Conservation (phyloP, 345 rosid species). For the Pistacia atlantica region DNA sequence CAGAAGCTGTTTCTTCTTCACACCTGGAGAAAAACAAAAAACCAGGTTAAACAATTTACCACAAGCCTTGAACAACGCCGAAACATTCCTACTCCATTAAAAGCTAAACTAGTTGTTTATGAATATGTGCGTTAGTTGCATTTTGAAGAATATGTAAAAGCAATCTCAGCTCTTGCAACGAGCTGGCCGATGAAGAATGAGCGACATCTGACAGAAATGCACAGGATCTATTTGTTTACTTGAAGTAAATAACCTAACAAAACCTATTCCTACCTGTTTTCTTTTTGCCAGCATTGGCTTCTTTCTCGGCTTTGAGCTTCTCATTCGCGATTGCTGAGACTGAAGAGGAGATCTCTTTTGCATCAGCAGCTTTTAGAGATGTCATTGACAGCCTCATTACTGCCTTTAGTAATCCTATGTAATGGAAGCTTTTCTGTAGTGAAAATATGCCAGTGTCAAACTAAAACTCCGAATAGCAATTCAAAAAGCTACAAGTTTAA, state of each 20-base stretch:
- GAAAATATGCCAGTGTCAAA: background rate
- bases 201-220: too few species aligned
- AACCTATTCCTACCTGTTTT: conserved; percentile 55
- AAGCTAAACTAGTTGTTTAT: too few species aligned
- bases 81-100: too few species aligned
- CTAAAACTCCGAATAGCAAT: background rate
- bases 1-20: conserved; percentile 83
- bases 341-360: conserved; percentile 83
- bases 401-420: conserved; percentile 67
- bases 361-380: conserved; percentile 80
- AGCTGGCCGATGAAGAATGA: too few species aligned
- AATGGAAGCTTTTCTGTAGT: conserved; percentile 87
- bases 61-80: too few species aligned
- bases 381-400: conserved; percentile 82
- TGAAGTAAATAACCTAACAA: too few species aligned
- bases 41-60: too few species aligned
- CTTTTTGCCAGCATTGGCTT: conserved; percentile 74
- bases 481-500: background rate
- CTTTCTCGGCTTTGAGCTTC: conserved; percentile 87
- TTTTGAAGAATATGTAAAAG: too few species aligned
- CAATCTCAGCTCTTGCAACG: too few species aligned
- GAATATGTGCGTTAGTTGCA: too few species aligned
- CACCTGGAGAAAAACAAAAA: conserved; percentile 33
- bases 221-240: too few species aligned
- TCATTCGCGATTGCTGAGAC: conserved; percentile 87